These are phyloP conservation scores for Pseudoturritis turrita DNA, from an alignment of 345 rosid species.

Conservation along the genomic window DNA sequence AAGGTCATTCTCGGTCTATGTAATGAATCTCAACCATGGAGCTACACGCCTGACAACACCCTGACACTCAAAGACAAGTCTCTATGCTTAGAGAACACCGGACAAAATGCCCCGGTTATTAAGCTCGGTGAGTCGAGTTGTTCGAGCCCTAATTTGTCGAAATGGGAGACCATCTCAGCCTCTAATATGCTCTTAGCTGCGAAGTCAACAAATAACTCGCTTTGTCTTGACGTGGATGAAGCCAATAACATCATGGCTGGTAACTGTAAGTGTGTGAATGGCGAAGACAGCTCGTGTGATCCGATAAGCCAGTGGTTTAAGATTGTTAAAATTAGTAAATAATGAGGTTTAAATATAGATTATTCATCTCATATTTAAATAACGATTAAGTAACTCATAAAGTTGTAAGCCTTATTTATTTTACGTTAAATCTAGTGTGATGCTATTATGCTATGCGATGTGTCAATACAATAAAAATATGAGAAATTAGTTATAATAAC, in stretches of 20 bases:
- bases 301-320: conserved; percentile 72
- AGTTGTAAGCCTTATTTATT: background rate
- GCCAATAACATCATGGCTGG: conserved; percentile 30
- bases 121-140: conserved; percentile 41
- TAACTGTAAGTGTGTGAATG: conserved; percentile 47
- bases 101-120: conserved; percentile 35
- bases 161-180: conserved; percentile 62
- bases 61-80: conserved; percentile 44
- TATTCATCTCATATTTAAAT: background rate
- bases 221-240: conserved; percentile 68
- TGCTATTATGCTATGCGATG: too few species aligned
- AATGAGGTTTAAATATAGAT: background rate
- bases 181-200: conserved; percentile 72
- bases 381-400: background rate
- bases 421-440: background rate
- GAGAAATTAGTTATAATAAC: too few species aligned
- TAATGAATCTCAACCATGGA: conserved; percentile 59
- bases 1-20: conserved; percentile 57
- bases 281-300: conserved; percentile 41
- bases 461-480: too few species aligned
- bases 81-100: conserved; percentile 50
- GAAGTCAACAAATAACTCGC: conserved; percentile 20
- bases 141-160: conserved; percentile 32
- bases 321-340: conserved; percentile 41
- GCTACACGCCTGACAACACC: conserved; percentile 41